Evolutionary conservation across 1,284 basidiomycete genomes (phyloP).

Genomic region (Entoloma clypeatum): DNA sequence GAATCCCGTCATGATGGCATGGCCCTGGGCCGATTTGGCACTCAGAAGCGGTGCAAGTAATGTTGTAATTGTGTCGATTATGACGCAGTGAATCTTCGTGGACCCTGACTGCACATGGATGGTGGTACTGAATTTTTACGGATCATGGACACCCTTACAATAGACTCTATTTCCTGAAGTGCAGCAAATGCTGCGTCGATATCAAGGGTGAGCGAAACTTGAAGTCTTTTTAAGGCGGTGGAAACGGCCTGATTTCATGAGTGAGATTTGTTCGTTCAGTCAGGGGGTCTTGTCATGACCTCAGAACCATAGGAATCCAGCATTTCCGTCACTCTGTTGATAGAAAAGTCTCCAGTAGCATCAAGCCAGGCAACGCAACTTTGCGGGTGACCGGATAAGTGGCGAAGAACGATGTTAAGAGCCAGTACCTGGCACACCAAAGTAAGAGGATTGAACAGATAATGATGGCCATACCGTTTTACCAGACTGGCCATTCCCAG

Average conservation of each 20-base stretch:
- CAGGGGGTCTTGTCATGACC: slow-evolving; percentile 26
- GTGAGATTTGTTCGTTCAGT: background rate
- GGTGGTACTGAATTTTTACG: no score
- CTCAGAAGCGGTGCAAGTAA: slow-evolving; percentile 67
- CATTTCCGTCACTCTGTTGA: slow-evolving; percentile 42
- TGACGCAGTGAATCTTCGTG: slow-evolving; percentile 42
- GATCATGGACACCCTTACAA: slow-evolving; percentile 33
- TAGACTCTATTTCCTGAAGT: slow-evolving; percentile 40
- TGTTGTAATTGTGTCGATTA: slow-evolving; percentile 64
- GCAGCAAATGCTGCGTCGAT: slow-evolving; percentile 47
- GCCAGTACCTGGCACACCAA: slow-evolving; percentile 44
- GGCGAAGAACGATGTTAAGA: slow-evolving; percentile 51
- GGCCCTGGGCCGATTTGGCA: slow-evolving; percentile 66
- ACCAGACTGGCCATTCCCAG: slow-evolving; percentile 57
- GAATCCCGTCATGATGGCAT: slow-evolving; percentile 68
- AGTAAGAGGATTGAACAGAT: slow-evolving; percentile 6
- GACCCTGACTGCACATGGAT: no score
- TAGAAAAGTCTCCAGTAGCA: slow-evolving; percentile 62
- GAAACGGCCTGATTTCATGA: slow-evolving; percentile 26
- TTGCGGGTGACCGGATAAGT: slow-evolving; percentile 38
- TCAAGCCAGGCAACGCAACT: slow-evolving; percentile 64
- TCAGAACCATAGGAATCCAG: slow-evolving; percentile 31
- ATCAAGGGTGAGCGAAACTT: slow-evolving; percentile 57
- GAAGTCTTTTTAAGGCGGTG: slow-evolving; percentile 39
- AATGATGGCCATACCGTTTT: slow-evolving; percentile 51